Evolutionary conservation across 306 rosid species (phyloP), one percentile per base, ranked within the genome.

Genomic region (Hippophae gyantsensis): DNA sequence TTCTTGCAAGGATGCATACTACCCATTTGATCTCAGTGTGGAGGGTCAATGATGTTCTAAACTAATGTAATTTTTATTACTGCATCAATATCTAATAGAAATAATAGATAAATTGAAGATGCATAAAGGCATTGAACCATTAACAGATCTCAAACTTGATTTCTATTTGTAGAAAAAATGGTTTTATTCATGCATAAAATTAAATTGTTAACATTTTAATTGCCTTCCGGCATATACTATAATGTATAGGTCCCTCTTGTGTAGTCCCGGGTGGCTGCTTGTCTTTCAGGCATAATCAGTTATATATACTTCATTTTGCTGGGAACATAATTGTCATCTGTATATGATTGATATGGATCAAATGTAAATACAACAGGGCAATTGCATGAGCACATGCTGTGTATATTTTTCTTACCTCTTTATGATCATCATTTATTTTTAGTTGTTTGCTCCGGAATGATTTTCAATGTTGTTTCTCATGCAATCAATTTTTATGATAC

Each of bases 371-470:
- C 47, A 11, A 32, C 10, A 13, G 52, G 42, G 54, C 25, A 45
- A 42, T 45, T 69, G 74, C 57, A 62, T 54, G 10, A 44, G 48
- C 43, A 57, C 27, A 56, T 43, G 45, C 14, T 42, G 50, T 5
- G 47, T 48, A 7, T 10, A 60, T 13, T 56, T 42, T 32, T 40
- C 43, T 10, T 10, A 51, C 8, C 9, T 18, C 48, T 62, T 47
- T 8, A 38, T 40, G 45, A n/a, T 10, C 62, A 50, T 27, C 41
- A 18, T 5, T 42, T 10, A 42, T 53, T 45, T 5, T 43, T 27
- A 50, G 53, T 64, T 45, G 54, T 54, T 54, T 65, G 63, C 55
- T 65, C 13, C 55, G 64, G 53, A 54, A n/a, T 41, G 43, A 44
- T 13, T 26, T 49, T 59, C 48, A 1, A 43, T 26, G 3, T 61